A percentile compares a stretch with the other conserved stretches of the same genome.
Conservation (phyloP, 2,329 filamentous ascomycete genomes). For the Hypoxylon sp. region DNA sequence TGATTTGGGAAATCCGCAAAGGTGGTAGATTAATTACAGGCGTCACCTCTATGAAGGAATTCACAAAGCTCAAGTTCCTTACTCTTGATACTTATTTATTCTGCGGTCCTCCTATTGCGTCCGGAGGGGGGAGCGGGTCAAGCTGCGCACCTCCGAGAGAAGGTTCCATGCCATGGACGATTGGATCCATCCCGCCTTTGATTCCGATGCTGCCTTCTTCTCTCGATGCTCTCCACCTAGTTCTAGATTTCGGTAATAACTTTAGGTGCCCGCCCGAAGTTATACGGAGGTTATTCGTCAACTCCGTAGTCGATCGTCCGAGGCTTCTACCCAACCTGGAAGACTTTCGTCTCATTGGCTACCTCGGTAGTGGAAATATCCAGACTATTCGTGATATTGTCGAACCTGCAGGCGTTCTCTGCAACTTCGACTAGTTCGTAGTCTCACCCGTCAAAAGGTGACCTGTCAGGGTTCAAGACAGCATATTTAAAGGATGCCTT, state of each 20-base stretch:
- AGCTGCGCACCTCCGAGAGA: background rate
- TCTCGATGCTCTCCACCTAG: constrained; percentile 16
- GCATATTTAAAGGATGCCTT: too few species aligned
- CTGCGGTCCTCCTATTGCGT: constrained; percentile 24
- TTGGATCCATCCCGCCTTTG: constrained; percentile 17
- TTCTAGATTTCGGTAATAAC: background rate
- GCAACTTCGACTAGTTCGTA: background rate
- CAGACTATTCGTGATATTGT: background rate
- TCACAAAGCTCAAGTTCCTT: constrained; percentile 11
- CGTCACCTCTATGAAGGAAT: constrained; percentile 12
- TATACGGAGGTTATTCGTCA: constrained; percentile 4
- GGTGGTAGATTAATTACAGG: too few species aligned
- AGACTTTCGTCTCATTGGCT: background rate
- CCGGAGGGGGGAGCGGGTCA: constrained; percentile 23
- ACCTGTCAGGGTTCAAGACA: too few species aligned
- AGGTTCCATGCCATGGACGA: background rate
- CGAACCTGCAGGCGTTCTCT: background rate
- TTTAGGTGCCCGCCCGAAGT: background rate
- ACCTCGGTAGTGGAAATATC: background rate
- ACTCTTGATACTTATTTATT: constrained; percentile 16
- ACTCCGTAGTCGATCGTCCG: constrained; percentile 5
- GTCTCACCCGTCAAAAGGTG: too few species aligned
- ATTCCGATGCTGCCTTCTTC: constrained; percentile 22
- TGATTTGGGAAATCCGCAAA: too few species aligned
- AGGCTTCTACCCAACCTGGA: constrained; percentile 13